Evolutionary conservation across 768 basidiomycete genomes (phyloP).

Genomic region (Tricholoma terreum): DNA sequence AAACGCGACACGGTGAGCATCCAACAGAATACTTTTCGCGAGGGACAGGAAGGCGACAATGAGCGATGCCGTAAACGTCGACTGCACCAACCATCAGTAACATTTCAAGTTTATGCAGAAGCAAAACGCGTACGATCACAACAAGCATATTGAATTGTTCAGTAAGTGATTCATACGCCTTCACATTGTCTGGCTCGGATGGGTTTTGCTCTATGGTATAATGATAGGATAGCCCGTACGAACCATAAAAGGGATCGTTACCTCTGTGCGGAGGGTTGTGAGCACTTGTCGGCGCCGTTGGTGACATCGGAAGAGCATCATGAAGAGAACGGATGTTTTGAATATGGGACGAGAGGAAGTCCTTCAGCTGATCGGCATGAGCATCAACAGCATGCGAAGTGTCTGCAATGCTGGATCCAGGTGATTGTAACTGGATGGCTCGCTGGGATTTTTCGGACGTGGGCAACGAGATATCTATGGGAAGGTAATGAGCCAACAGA

Average conservation of each 20-base stretch:
- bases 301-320: conserved; percentile 8
- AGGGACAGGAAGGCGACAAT: conserved; percentile 27
- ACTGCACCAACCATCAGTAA: conserved; percentile 14
- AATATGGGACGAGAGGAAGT: conserved; percentile 25
- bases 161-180: conserved; percentile 14
- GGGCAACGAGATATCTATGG: neutral
- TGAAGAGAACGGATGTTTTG: conserved; percentile 26
- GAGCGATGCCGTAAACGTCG: conserved; percentile 28
- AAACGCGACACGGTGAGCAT: conserved; percentile 19
- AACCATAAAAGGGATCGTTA: neutral
- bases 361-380: conserved; percentile 22
- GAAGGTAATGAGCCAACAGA: neutral
- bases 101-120: neutral
- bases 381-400: conserved; percentile 9
- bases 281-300: neutral
- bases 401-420: neutral
- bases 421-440: neutral
- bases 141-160: conserved; percentile 29
- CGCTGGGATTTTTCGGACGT: neutral
- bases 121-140: conserved; percentile 20
- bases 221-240: neutral
- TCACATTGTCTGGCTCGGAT: conserved; percentile 4
- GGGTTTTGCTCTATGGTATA: neutral
- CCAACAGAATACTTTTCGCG: conserved; percentile 19
- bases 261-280: neutral